Percentiles rank a stretch among this genome's conserved stretches.
Evolutionary conservation across 192 early-diverging fungal species (phyloP).

Genomic region (Podila epigama): DNA sequence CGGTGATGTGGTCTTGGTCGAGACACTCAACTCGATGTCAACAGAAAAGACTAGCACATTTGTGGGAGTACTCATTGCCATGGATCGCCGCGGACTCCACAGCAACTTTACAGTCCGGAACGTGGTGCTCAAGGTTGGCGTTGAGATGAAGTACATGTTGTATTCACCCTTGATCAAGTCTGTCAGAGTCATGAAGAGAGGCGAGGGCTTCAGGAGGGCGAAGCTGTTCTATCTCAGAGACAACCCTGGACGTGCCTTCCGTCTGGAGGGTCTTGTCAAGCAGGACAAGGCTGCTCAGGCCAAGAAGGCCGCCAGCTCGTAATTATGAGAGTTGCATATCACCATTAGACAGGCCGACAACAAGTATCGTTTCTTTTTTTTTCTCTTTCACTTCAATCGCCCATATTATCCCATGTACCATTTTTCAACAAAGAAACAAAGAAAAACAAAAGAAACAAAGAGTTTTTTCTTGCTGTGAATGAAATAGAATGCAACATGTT

Average conservation of each 20-base stretch:
- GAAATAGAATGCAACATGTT: too few species aligned
- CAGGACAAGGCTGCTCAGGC: conserved; percentile 32
- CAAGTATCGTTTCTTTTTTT: too few species aligned
- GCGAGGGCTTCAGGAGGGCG: conserved; percentile 70
- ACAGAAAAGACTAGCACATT: conserved; percentile 63
- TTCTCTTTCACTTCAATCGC: too few species aligned
- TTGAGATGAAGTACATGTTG: conserved; percentile 76
- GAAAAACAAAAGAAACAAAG: too few species aligned
- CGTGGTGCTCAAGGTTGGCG: conserved; percentile 76
- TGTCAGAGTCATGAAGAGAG: conserved; percentile 68
- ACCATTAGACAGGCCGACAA: too few species aligned
- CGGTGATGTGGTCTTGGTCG: conserved; percentile 74
- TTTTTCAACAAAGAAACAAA: too few species aligned
- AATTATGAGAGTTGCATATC: too few species aligned
- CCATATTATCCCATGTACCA: too few species aligned
- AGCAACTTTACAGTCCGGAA: conserved; percentile 83
- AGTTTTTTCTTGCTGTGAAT: too few species aligned
- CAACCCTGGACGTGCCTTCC: conserved; percentile 77
- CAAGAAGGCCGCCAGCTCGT: conserved; percentile 23
- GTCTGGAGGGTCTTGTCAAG: conserved; percentile 50
- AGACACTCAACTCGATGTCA: conserved; percentile 65
- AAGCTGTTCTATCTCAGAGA: conserved; percentile 83
- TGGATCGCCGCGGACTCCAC: conserved; percentile 75
- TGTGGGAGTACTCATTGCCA: conserved; percentile 76
- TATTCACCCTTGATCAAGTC: conserved; percentile 81